Conservation (phyloP, 345 rosid genomes). For the Theobroma cacao region DNA sequence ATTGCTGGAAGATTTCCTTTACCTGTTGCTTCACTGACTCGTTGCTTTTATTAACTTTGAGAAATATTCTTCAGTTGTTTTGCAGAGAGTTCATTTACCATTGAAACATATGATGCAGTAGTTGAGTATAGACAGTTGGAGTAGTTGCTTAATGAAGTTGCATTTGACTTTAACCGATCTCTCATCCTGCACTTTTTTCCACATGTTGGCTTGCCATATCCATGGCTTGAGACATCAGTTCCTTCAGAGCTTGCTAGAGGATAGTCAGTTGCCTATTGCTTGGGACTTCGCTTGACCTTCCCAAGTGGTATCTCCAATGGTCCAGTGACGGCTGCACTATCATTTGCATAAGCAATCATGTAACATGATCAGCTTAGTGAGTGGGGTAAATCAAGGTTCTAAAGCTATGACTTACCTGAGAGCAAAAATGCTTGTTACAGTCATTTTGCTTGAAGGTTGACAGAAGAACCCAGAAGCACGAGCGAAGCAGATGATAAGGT, state of each 20-base stretch:
- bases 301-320: neutral
- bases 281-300: neutral
- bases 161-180: neutral
- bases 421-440: neutral
- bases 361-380: neutral
- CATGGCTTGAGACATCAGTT: neutral
- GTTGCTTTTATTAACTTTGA: neutral
- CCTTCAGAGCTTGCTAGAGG: neutral
- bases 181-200: neutral
- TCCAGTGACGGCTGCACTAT: neutral
- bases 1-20: neutral
- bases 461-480: neutral
- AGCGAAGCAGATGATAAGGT: neutral
- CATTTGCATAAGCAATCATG: neutral
- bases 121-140: slow-evolving; percentile 39
- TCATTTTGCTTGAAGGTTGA: neutral
- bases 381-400: neutral
- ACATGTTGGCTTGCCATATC: neutral
- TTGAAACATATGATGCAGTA: slow-evolving; percentile 74
- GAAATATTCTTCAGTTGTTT: slow-evolving; percentile 45
- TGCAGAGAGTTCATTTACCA: slow-evolving; percentile 49
- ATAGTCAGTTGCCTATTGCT: neutral
- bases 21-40: neutral
- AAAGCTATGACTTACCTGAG: neutral
- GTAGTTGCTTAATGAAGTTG: neutral